These are phyloP conservation scores for Bondarzewia mesenterica DNA, from an alignment of 1,284 basidiomycete genomes.

Conservation along the genomic window DNA sequence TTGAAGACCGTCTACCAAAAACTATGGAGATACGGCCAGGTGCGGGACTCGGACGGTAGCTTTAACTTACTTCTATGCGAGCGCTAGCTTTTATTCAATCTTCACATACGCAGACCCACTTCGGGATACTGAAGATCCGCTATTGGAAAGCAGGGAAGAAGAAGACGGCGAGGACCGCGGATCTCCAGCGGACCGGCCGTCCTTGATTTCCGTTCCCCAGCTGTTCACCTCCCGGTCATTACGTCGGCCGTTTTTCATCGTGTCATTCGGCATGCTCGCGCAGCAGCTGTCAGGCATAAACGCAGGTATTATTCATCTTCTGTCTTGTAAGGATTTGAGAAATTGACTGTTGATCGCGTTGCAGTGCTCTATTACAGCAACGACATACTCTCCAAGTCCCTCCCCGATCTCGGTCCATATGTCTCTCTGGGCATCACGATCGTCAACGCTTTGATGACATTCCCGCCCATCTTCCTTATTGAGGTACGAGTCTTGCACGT, in stretches of 20 bases:
- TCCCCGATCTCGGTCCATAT: slow-evolving; percentile 73
- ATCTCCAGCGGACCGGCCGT: slow-evolving; percentile 4
- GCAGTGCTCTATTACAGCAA: slow-evolving; percentile 85
- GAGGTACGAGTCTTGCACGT: slow-evolving; percentile 45
- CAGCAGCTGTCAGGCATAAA: slow-evolving; percentile 75
- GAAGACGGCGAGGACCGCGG: slow-evolving; percentile 13
- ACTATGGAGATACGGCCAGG: slow-evolving; percentile 42
- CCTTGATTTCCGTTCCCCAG: slow-evolving; percentile 38
- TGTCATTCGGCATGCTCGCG: slow-evolving; percentile 66
- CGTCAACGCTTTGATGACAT: slow-evolving; percentile 76
- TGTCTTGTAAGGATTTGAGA: neutral
- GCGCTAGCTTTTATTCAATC: neutral
- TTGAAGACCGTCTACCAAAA: slow-evolving; percentile 36
- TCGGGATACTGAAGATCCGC: slow-evolving; percentile 31
- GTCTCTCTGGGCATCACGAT: slow-evolving; percentile 73
- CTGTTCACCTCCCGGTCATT: slow-evolving; percentile 50
- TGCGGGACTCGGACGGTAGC: neutral
- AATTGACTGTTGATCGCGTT: neutral
- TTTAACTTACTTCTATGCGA: neutral
- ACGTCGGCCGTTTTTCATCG: slow-evolving; percentile 59
- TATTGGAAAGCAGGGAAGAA: slow-evolving; percentile 29
- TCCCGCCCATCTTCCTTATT: slow-evolving; percentile 80
- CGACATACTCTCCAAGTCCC: slow-evolving; percentile 69
- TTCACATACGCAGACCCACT: neutral
- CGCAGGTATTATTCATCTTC: slow-evolving; percentile 29